Evolutionary conservation across 1,139 yeast genomes (phyloP), one percentile per base, ranked within the genome.

Genomic region (Hyphopichia burtonii): DNA sequence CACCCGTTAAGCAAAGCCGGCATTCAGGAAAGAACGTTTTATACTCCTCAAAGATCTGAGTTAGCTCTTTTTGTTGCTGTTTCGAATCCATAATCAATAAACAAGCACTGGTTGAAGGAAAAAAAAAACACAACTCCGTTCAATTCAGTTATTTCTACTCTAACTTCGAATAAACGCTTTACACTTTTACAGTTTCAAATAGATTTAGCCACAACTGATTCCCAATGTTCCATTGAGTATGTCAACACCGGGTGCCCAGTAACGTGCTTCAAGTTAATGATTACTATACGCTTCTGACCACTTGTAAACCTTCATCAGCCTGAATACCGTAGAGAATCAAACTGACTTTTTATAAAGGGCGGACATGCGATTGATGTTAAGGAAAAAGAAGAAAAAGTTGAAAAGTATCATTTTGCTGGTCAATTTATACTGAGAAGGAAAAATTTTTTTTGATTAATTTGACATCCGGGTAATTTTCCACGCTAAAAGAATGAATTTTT

Each of bases 191-290:
- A 17, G 12, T 20, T 20, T 20, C 23, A 20, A 20, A 20, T 44
- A 52, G 45, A 65, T 72, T 63, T 72, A 71, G 78, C 61, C 76
- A 68, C 78, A 72, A 72, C 78, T 73, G 78, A 73, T 73, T 73
- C 78, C 78, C 77, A 72, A 63, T 69, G 69, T 68, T 63, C 73
- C 78, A 73, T 59, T 46, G 45, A 51, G 49, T 47, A 32, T 56
- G 74, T 73, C 78, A 71, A 71, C 70, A 71, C 61, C 78, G 64
- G 78, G 78, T 77, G 78, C 78, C 78, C 78, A 73, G 78, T 63
- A 73, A 72, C 78, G 78, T 72, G 76, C 78, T 66, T 74, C 74
- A 50, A 46, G 43, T 52, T 38, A 48, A 49, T 46, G 68, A 67
- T 71, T 59, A 38, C 41, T 73, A 68, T 73, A 68, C 77, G 77